Evolutionary conservation across 129 eudicot genomes (phyloP), one percentile per base, ranked within the genome.

Genomic region (Artemisia annua): DNA sequence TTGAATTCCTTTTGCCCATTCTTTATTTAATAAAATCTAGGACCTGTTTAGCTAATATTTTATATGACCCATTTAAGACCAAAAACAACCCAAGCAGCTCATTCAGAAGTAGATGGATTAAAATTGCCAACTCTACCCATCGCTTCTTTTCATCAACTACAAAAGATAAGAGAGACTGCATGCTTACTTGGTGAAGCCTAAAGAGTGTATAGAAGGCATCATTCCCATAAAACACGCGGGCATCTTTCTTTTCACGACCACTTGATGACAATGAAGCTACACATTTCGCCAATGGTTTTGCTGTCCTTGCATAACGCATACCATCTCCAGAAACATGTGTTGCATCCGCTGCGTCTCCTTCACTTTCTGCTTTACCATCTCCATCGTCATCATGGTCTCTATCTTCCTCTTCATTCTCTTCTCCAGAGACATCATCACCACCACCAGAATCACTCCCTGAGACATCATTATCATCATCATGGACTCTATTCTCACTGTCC

Each of bases 391-490:
- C 98, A 63, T 64, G 83, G 48, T 86, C 93, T 50, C 80, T 87
- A 81, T 85, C 95, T 63, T 82, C 97, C 63, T 87, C 98, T 63
- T 92, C 96, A 48, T 83, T 84, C 77, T 84, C 97, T 71, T 92
- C 98, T 63, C 84, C 74, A 9, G 96, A 94, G 77, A 85, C 83
- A 69, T 88, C 97, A 65, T 88, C 98, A 28, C 87, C 96, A 39
- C 87, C 96, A 32, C 86, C 97, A 49, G 99, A 94, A 65, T 88
- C 99, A 62, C 96, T 91, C 61, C 85, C 99, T 1, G 97, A 88
- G 32, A 72, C 93, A 71, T 94, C 96, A 22, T 91, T 95, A 68
- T 89, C 66, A 18, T 91, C 97, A 64, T 90, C 78, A 50, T 30
- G 70, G 51, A 61, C 63, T 73, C 78, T 62, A 35, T 73, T 73